phyloP scores from a whole-genome alignment of 768 basidiomycete species.

The Gymnopilus junonius region DNA sequence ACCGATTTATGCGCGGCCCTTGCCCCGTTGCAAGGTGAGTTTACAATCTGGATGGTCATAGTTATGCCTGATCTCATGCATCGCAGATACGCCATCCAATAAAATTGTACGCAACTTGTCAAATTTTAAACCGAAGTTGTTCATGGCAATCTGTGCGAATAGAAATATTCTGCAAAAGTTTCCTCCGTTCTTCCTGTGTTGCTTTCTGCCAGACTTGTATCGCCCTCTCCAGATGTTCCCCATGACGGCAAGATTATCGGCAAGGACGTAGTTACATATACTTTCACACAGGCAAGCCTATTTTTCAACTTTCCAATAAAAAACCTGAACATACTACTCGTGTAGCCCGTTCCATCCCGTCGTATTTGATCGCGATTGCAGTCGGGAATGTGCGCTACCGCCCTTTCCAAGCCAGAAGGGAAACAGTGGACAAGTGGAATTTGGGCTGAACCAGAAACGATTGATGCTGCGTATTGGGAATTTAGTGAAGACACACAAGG shows the following conservation, averaged over 20 bases:
- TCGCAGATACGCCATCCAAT: slow-evolving; percentile 79
- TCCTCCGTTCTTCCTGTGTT: slow-evolving; percentile 82
- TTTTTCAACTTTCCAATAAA: background rate
- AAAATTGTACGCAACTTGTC: slow-evolving; percentile 64
- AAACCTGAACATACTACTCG: background rate
- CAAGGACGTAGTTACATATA: slow-evolving; percentile 73
- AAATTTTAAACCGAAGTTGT: background rate
- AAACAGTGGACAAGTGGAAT: slow-evolving; percentile 83
- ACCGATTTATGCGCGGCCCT: slow-evolving; percentile 87
- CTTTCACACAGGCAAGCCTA: slow-evolving; percentile 70
- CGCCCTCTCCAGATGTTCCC: slow-evolving; percentile 70
- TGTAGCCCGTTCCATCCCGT: slow-evolving; percentile 88
- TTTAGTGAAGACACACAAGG: slow-evolving; percentile 88
- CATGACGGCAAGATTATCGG: slow-evolving; percentile 80
- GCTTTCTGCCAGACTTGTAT: slow-evolving; percentile 80
- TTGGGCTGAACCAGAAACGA: slow-evolving; percentile 88
- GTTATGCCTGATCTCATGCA: background rate
- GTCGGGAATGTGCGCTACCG: slow-evolving; percentile 81
- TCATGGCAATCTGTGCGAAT: background rate
- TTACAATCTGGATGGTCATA: background rate
- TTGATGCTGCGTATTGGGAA: slow-evolving; percentile 83
- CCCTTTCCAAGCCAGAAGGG: slow-evolving; percentile 58
- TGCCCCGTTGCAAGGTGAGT: slow-evolving; percentile 75
- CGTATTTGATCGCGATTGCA: slow-evolving; percentile 93
- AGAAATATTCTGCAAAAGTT: slow-evolving; percentile 88